phyloP scores from a whole-genome alignment of 106 monocot genomes.

The Allium cepa region DNA sequence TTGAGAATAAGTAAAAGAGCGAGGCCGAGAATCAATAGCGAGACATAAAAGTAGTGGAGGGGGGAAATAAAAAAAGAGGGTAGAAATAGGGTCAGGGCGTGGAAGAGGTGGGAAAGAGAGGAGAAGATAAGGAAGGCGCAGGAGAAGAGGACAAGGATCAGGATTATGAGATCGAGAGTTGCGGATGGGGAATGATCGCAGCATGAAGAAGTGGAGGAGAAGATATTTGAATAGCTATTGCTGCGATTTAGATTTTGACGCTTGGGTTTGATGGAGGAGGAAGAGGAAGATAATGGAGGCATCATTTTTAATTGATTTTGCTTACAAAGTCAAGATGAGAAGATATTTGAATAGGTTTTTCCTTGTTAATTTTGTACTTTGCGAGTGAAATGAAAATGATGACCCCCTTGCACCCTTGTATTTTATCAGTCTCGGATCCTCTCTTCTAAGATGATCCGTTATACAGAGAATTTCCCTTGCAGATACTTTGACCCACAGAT shows the following conservation, averaged over 20 bases:
- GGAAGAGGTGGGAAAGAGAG: constrained; percentile 39
- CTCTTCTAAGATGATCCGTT: too few relatives aligned
- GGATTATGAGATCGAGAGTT: constrained; percentile 59
- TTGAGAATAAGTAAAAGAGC: constrained; percentile 20
- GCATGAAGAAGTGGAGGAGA: constrained; percentile 1
- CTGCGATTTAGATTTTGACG: constrained; percentile 13
- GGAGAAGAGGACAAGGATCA: constrained; percentile 66
- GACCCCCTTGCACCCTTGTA: too few relatives aligned
- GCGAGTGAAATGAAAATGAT: too few relatives aligned
- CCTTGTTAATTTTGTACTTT: too few relatives aligned
- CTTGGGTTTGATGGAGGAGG: constrained; percentile 1
- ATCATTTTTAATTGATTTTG: too few relatives aligned
- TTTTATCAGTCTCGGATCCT: too few relatives aligned
- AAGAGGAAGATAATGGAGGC: constrained; percentile 1
- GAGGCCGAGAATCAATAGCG: constrained; percentile 18
- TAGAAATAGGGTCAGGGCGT: constrained; percentile 20
- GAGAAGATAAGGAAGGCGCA: constrained; percentile 62
- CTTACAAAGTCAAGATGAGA: not conserved
- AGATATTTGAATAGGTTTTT: too few relatives aligned
- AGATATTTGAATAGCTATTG: too few relatives aligned
- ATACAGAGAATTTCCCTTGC: too few relatives aligned
- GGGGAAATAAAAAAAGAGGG: constrained; percentile 8
- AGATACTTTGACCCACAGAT: too few relatives aligned
- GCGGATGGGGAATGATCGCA: constrained; percentile 52
- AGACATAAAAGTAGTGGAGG: constrained; percentile 18